Evolutionary conservation across 176 grass and related monocot species (phyloP), one percentile per base, ranked within the genome.

Genomic region (Zea luxurians): DNA sequence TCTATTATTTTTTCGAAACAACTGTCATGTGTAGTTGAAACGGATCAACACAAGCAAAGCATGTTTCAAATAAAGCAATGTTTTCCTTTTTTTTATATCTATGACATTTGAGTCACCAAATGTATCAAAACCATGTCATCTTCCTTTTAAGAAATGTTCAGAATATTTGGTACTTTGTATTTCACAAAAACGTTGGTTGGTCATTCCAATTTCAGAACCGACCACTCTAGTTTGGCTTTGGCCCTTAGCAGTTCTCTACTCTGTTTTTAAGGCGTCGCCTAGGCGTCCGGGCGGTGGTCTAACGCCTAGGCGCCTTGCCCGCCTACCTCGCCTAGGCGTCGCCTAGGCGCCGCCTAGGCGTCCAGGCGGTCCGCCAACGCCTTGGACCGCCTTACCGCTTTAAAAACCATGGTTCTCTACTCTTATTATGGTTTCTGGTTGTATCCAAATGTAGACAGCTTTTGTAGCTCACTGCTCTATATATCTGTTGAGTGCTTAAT

Each of bases 161-260:
- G 34, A 62, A 47, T 35, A 6, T 42, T 35, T 27, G 45, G 4
- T 61, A 58, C 43, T 70, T 35, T 2, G 2, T 61, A 36, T 34
- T 34, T 60, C 74, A 27, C 70, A n/a, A 35, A 35, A 70, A 21
- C 16, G 48, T 65, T 49, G 8, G 13, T 48, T 42, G 8, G 18
- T 43, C 40, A 15, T 9, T 67, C 49, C 49, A 80, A 10, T 60
- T 79, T 85, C 49, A 60, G 11, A 48, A 66, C 7, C 73, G 27
- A 77, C 17, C 13, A 48, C 1, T 68, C 13, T 61, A 27, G 17
- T 45, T 15, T 66, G 35, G 5, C 36, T 36, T 15, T 66, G 35
- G 3, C 18, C 11, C 74, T 70, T 70, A 17, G 17, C 11, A 59
- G 35, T 75, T 80, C 2, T 42, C 9, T 34, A 10, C 37, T 74